phyloP scores from a whole-genome alignment of 257 asterid species.

The Penstemon davidsonii region DNA sequence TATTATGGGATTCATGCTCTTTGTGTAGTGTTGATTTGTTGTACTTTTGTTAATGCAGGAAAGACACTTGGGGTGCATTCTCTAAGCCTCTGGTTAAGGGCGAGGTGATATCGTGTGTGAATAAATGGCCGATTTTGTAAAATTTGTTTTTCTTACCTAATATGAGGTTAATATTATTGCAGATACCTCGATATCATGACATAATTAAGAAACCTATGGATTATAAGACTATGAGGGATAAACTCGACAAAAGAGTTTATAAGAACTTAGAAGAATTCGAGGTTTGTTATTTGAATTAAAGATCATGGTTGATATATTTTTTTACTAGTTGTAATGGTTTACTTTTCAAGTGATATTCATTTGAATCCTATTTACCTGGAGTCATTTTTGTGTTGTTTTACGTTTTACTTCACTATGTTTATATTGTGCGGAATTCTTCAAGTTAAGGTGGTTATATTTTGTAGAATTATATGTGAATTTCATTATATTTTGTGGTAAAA shows the following conservation, averaged over 20 bases:
- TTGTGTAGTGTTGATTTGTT: constrained; percentile 22
- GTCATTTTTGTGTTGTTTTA: too few species aligned
- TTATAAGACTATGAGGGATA: constrained; percentile 84
- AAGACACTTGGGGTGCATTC: constrained; percentile 88
- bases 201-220: constrained; percentile 87
- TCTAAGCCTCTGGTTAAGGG: constrained; percentile 89
- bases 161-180: constrained; percentile 39
- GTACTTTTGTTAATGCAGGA: constrained; percentile 57
- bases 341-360: not conserved
- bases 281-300: constrained; percentile 48
- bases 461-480: too few species aligned
- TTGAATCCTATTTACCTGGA: not conserved
- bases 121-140: not conserved
- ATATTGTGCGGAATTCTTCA: too few species aligned
- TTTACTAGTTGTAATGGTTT: constrained; percentile 12
- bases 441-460: too few species aligned
- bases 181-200: constrained; percentile 97
- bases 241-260: constrained; percentile 61
- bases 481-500: too few species aligned
- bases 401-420: too few species aligned
- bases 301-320: not conserved
- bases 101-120: constrained; percentile 53
- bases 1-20: constrained; percentile 23
- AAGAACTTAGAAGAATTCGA: constrained; percentile 72
- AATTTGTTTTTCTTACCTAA: constrained; percentile 23